Conservation (phyloP, 345 rosid genomes). For the Eucalyptus pauciflora region DNA sequence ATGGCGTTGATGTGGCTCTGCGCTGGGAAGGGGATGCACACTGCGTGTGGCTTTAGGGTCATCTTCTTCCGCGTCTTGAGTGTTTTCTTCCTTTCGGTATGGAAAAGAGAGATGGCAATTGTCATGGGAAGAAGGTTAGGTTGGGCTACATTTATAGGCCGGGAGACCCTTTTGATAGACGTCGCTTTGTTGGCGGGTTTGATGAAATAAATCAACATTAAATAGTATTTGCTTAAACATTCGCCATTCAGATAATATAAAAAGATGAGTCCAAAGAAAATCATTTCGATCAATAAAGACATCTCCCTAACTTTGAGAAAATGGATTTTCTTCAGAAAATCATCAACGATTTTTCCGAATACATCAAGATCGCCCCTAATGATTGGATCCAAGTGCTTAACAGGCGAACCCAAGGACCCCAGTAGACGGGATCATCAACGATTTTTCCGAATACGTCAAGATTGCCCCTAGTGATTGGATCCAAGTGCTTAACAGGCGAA, state of each 20-base stretch:
- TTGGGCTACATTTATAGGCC: neutral
- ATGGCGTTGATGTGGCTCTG: slow-evolving; percentile 48
- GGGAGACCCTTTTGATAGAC: neutral
- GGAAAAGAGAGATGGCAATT: neutral
- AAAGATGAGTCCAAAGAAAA: neutral
- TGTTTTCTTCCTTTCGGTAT: neutral
- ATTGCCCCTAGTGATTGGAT: neutral
- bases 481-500: neutral
- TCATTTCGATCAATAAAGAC: neutral
- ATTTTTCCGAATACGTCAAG: neutral
- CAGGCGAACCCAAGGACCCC: neutral
- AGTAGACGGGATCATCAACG: no score
- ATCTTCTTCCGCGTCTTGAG: neutral
- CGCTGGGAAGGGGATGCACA: slow-evolving; percentile 43
- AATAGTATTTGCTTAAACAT: neutral
- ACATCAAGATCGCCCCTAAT: rapidly evolving
- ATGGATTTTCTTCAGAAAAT: neutral
- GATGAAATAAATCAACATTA: neutral
- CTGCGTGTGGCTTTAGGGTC: slow-evolving; percentile 20
- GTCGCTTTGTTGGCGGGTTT: neutral
- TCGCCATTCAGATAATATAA: neutral
- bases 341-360: neutral
- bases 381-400: neutral
- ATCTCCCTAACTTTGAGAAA: neutral
- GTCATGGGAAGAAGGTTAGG: neutral